Evolutionary conservation across 164 flowering plant genomes (phyloP).

Genomic region (Kingdonia uniflora): DNA sequence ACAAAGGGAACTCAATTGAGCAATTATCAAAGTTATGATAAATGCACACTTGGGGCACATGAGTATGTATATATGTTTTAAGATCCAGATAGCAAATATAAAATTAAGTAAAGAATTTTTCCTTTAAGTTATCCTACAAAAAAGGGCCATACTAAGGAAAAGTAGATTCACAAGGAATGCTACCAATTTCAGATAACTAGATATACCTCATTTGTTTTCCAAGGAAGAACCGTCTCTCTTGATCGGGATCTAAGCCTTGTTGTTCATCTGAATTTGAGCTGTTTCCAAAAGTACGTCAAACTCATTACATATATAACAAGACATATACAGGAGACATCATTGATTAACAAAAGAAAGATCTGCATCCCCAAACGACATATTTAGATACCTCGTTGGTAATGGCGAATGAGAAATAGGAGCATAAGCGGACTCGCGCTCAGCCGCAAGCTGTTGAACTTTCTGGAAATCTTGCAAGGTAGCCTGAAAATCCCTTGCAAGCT

Average conservation of each 20-base stretch:
- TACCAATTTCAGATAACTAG: too few species aligned
- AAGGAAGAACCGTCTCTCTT: conserved; percentile 37
- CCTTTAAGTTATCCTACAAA: background rate
- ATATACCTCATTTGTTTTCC: conserved; percentile 39
- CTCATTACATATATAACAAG: background rate
- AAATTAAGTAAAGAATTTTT: background rate
- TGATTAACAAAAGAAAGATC: too few species aligned
- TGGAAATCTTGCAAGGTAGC: conserved; percentile 57
- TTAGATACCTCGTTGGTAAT: conserved; percentile 13
- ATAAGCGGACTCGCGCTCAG: conserved; percentile 62
- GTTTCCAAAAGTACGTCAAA: conserved; percentile 8
- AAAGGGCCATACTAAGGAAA: background rate
- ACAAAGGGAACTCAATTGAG: background rate
- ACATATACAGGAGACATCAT: background rate
- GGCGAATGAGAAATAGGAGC: conserved; percentile 31
- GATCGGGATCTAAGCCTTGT: conserved; percentile 14
- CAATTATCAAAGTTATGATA: background rate
- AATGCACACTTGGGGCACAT: background rate
- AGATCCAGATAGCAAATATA: background rate
- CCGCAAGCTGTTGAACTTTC: conserved; percentile 64
- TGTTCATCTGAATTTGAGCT: conserved; percentile 31
- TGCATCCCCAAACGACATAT: background rate
- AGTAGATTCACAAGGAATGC: background rate
- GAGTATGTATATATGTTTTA: background rate
- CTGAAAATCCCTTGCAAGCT: conserved; percentile 74